Evolutionary conservation across 495 filamentous ascomycete genomes (phyloP).

Genomic region (Sporormia fimetaria): DNA sequence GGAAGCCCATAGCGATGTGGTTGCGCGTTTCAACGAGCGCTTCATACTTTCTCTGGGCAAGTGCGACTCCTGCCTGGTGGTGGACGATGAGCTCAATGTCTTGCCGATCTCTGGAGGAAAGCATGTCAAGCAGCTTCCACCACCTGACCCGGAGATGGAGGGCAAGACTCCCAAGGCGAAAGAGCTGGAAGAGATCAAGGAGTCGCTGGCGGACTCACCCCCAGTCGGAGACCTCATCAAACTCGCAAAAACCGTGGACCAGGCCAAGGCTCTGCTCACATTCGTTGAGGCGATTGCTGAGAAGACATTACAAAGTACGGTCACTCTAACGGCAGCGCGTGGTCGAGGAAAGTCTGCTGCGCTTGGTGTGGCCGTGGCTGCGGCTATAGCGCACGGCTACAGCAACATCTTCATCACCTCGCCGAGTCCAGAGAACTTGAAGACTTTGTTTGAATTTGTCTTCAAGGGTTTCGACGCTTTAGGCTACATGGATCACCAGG

Average conservation of each 20-base stretch:
- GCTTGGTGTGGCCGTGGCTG: constrained; percentile 84
- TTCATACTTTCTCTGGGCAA: constrained; percentile 92
- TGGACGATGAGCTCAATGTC: constrained; percentile 97
- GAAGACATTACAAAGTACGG: constrained; percentile 88
- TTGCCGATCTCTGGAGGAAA: constrained; percentile 95
- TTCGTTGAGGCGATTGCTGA: constrained; percentile 95
- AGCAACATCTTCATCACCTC: constrained; percentile 99
- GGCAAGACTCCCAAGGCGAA: constrained; percentile 51
- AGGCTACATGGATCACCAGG: constrained; percentile 82
- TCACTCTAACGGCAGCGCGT: constrained; percentile 85
- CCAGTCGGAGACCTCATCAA: constrained; percentile 73
- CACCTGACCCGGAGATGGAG: constrained; percentile 53
- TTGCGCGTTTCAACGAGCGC: constrained; percentile 93
- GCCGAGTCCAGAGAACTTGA: constrained; percentile 94
- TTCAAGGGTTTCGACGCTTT: constrained; percentile 98
- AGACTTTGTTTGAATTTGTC: constrained; percentile 94
- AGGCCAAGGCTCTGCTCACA: constrained; percentile 86
- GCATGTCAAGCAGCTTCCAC: constrained; percentile 72
- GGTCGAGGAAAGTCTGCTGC: constrained; percentile 96
- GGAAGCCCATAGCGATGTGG: constrained; percentile 90
- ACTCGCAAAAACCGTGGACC: constrained; percentile 82
- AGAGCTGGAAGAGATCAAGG: constrained; percentile 80
- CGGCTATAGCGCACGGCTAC: constrained; percentile 90
- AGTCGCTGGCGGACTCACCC: constrained; percentile 70
- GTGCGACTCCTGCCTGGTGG: constrained; percentile 87